Evolutionary conservation across 2,329 filamentous ascomycete species (phyloP).

Genomic region (Colletotrichum sp.): DNA sequence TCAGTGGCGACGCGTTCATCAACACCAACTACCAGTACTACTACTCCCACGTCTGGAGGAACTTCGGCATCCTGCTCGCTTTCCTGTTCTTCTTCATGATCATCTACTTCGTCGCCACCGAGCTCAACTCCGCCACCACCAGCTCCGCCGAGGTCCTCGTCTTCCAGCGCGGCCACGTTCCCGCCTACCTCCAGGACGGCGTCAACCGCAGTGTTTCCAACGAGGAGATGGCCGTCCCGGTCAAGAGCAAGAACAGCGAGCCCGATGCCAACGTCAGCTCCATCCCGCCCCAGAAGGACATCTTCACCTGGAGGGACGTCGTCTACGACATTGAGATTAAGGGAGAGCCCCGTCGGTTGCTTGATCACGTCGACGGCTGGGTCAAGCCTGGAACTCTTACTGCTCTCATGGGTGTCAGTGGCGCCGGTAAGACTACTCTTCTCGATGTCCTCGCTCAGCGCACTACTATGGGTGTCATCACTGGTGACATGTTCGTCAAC

Average conservation of each 20-base stretch:
- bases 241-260: constrained; percentile 61
- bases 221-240: constrained; percentile 40
- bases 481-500: constrained; percentile 70
- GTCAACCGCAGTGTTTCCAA: constrained; percentile 31
- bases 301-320: constrained; percentile 83
- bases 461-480: constrained; percentile 65
- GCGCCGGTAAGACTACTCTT: constrained; percentile 49
- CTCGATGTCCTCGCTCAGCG: constrained; percentile 50
- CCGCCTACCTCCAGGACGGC: constrained; percentile 40
- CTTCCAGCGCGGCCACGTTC: constrained; percentile 62
- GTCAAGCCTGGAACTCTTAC: constrained; percentile 89
- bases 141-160: constrained; percentile 74
- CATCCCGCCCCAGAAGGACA: constrained; percentile 51
- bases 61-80: constrained; percentile 70
- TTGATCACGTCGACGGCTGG: constrained; percentile 86
- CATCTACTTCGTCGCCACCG: constrained; percentile 67
- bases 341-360: constrained; percentile 68
- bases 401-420: constrained; percentile 71
- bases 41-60: constrained; percentile 66
- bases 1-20: constrained; percentile 68
- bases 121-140: constrained; percentile 66
- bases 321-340: constrained; percentile 78
- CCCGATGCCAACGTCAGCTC: constrained; percentile 28
- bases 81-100: constrained; percentile 69
- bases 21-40: constrained; percentile 59